Conservation (phyloP, 257 asterid genomes). For the Schizonepeta tenuifolia region DNA sequence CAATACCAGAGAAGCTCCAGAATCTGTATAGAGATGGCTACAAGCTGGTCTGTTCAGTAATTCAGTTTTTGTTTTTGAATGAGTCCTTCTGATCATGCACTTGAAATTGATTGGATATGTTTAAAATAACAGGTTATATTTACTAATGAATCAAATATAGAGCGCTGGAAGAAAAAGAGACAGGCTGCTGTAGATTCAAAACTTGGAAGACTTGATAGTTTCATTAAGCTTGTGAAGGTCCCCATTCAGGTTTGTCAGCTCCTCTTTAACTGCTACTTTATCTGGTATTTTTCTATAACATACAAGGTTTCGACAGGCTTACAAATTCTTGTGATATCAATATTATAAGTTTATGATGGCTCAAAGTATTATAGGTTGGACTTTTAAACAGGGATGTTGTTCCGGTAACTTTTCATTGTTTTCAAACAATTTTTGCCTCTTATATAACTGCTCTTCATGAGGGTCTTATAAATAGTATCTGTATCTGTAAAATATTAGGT, state of each 20-base stretch:
- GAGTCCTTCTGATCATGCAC: background rate
- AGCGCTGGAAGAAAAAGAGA: constrained; percentile 96
- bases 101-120: constrained; percentile 23
- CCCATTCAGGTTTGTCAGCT: constrained; percentile 82
- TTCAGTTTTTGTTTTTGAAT: constrained; percentile 33
- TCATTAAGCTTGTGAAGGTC: constrained; percentile 75
- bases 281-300: background rate
- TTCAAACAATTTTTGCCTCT: background rate
- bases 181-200: constrained; percentile 95
- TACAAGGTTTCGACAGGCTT: background rate
- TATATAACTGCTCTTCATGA: too few species aligned
- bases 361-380: background rate
- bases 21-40: constrained; percentile 71
- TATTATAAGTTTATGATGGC: background rate
- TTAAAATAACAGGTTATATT: constrained; percentile 70
- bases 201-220: constrained; percentile 84
- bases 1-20: constrained; percentile 91
- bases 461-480: background rate
- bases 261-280: background rate
- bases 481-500: background rate
- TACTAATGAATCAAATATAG: constrained; percentile 92
- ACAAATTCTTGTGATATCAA: background rate
- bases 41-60: constrained; percentile 80
- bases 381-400: background rate
- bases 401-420: too few species aligned